Percentiles rank a stretch among this genome's conserved stretches.
Conservation (phyloP, 2,329 filamentous ascomycete species). For the Xylariaceae sp. region DNA sequence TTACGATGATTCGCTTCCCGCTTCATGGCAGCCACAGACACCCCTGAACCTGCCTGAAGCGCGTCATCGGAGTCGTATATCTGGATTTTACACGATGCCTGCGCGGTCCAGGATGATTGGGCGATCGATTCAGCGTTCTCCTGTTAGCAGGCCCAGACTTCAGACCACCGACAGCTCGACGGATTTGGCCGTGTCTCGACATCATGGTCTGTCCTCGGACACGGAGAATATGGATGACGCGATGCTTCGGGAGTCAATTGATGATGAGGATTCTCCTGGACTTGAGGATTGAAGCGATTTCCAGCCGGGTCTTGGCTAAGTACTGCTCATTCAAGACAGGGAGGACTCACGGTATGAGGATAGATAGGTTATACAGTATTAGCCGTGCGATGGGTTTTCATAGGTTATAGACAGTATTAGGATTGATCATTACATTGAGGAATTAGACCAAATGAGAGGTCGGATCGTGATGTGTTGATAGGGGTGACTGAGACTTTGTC, state of each 20-base stretch:
- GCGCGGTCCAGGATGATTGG: conserved; percentile 16
- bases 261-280: conserved; percentile 6
- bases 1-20: conserved; percentile 43
- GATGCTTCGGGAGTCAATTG: conserved; percentile 27
- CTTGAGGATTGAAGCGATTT: background rate
- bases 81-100: conserved; percentile 42
- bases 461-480: background rate
- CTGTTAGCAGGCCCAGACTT: conserved; percentile 7
- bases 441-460: too few species aligned
- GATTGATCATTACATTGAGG: background rate
- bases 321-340: background rate
- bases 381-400: background rate
- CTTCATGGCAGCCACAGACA: conserved; percentile 44
- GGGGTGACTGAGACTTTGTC: conserved; percentile 1
- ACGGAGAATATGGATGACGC: conserved; percentile 44
- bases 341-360: background rate
- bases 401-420: background rate
- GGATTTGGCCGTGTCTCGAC: conserved; percentile 40
- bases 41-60: conserved; percentile 45
- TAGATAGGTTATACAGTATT: background rate
- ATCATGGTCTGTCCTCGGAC: conserved; percentile 43
- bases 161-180: conserved; percentile 33
- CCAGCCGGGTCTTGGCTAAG: background rate
- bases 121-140: conserved; percentile 12
- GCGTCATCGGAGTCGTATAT: conserved; percentile 40